Percentiles rank a stretch among this genome's conserved stretches.
phyloP scores from a whole-genome alignment of 176 grass and related monocot genomes.

The Raddia distichophylla region DNA sequence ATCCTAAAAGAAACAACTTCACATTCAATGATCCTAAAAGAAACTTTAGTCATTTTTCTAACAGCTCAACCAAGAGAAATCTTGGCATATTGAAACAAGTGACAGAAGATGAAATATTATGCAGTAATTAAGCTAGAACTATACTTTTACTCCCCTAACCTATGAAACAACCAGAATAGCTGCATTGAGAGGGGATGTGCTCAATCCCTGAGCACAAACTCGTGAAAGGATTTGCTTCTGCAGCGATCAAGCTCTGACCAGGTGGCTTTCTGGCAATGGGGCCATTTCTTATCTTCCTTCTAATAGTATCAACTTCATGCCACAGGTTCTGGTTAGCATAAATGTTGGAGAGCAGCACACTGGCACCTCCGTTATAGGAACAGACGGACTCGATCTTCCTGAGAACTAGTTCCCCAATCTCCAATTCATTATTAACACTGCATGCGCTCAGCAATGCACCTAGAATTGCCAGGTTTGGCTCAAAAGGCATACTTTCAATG shows the following conservation, averaged over 20 bases:
- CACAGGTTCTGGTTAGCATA: slow-evolving; percentile 65
- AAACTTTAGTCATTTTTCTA: neutral
- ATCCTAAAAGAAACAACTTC: too few species aligned
- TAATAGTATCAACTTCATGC: slow-evolving; percentile 62
- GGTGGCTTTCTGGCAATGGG: slow-evolving; percentile 51
- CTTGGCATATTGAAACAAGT: slow-evolving; percentile 25
- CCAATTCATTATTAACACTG: slow-evolving; percentile 54
- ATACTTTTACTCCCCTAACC: slow-evolving; percentile 34
- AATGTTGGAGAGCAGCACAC: slow-evolving; percentile 74
- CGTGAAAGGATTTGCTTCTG: slow-evolving; percentile 23
- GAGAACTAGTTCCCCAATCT: slow-evolving; percentile 61
- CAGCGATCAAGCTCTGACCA: slow-evolving; percentile 55
- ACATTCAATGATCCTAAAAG: too few species aligned
- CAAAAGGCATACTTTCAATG: slow-evolving; percentile 54
- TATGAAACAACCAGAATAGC: slow-evolving; percentile 17
- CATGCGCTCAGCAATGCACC: slow-evolving; percentile 68
- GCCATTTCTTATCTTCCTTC: slow-evolving; percentile 50
- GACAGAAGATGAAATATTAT: neutral
- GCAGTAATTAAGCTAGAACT: neutral
- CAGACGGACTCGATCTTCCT: slow-evolving; percentile 62
- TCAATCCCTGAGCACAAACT: slow-evolving; percentile 28
- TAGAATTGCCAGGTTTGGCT: slow-evolving; percentile 62
- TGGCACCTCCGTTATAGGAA: slow-evolving; percentile 59
- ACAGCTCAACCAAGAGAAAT: slow-evolving; percentile 22
- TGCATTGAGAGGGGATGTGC: neutral